phyloP scores from a whole-genome alignment of 2,329 filamentous ascomycete species.

The Fusarium multiceps region DNA sequence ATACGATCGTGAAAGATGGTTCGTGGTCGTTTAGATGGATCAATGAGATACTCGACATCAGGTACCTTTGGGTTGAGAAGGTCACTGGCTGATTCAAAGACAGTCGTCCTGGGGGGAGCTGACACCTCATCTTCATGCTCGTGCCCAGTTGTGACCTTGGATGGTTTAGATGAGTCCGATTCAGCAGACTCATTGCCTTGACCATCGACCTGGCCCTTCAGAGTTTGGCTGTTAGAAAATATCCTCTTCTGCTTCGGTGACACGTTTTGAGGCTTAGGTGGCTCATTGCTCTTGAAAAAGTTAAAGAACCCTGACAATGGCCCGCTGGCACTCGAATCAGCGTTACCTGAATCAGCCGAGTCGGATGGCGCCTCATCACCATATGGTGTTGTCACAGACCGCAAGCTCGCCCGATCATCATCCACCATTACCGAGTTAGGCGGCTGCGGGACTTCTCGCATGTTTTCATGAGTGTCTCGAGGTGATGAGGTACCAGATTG shows the following conservation, averaged over 20 bases:
- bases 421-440: slow-evolving; percentile 72
- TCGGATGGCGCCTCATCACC: slow-evolving; percentile 42
- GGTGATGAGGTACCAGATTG: slow-evolving; percentile 53
- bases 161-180: slow-evolving; percentile 29
- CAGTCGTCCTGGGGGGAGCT: slow-evolving; percentile 87
- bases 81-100: slow-evolving; percentile 95
- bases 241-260: slow-evolving; percentile 74
- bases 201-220: slow-evolving; percentile 49
- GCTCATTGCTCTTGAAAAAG: slow-evolving; percentile 74
- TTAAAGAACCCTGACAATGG: slow-evolving; percentile 75
- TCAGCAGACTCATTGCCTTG: slow-evolving; percentile 12
- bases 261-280: slow-evolving; percentile 60
- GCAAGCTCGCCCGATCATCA: slow-evolving; percentile 71
- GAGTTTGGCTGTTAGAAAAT: slow-evolving; percentile 81
- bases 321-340: slow-evolving; percentile 46
- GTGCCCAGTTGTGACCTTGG: slow-evolving; percentile 62
- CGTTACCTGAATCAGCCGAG: slow-evolving; percentile 49
- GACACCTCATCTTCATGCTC: slow-evolving; percentile 63
- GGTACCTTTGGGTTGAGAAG: slow-evolving; percentile 91
- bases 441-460: slow-evolving; percentile 76
- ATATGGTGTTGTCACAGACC: slow-evolving; percentile 54
- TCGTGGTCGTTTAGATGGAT: slow-evolving; percentile 82
- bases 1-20: slow-evolving; percentile 98
- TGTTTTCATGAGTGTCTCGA: slow-evolving; percentile 49
- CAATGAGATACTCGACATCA: slow-evolving; percentile 81